Evolutionary conservation across 1,284 basidiomycete genomes (phyloP).

Genomic region (Cutaneotrichosporon mucoides): DNA sequence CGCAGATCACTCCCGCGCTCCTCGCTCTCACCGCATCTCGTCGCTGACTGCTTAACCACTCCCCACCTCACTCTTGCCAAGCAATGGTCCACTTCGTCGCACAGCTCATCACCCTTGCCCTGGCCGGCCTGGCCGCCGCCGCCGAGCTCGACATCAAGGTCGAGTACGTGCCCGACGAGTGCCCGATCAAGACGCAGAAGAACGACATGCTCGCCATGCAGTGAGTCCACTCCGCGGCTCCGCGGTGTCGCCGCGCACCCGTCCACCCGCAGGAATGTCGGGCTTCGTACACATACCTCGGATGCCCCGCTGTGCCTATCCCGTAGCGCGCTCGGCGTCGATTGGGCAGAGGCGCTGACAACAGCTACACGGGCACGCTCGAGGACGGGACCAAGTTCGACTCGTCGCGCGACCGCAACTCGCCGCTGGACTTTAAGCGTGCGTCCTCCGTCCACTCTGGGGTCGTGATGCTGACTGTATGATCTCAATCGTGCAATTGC

Average conservation of each 20-base stretch:
- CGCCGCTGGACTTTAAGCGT: constrained; percentile 54
- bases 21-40: background rate
- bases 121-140: constrained; percentile 10
- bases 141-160: constrained; percentile 46
- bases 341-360: constrained; percentile 1
- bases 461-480: background rate
- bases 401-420: constrained; percentile 53
- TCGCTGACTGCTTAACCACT: background rate
- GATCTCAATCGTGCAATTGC: no score
- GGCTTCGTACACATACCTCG: no score
- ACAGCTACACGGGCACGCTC: constrained; percentile 54
- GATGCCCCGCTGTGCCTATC: no score
- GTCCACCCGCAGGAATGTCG: no score
- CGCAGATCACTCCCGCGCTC: no score
- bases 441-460: constrained; percentile 10
- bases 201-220: constrained; percentile 55
- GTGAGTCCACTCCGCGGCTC: constrained; percentile 23
- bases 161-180: constrained; percentile 41
- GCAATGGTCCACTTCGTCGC: constrained; percentile 14
- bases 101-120: constrained; percentile 11
- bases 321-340: no score
- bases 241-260: no score
- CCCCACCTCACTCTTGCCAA: background rate
- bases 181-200: constrained; percentile 51
- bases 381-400: constrained; percentile 55